Evolutionary conservation across 305 asterid genomes (phyloP).

Genomic region (Fraxinus latifolia): DNA sequence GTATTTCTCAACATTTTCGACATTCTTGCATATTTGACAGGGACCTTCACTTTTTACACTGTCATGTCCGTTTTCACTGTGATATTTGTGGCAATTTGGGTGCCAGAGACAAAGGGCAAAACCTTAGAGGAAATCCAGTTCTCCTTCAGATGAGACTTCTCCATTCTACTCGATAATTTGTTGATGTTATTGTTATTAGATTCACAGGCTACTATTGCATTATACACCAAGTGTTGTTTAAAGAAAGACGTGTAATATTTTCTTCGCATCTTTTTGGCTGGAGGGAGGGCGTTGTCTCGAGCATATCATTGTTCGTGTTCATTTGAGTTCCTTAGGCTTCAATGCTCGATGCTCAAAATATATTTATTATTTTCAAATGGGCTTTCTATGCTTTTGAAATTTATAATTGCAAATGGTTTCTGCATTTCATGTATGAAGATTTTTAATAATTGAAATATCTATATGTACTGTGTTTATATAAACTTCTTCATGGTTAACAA

Average conservation of each 20-base stretch:
- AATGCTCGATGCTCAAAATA: not conserved
- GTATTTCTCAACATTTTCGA: not conserved
- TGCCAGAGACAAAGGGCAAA: conserved; percentile 91
- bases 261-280: not conserved
- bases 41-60: conserved; percentile 64
- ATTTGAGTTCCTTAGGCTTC: not conserved
- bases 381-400: not conserved
- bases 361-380: not conserved
- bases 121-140: conserved; percentile 75
- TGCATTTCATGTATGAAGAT: not conserved
- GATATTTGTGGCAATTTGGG: conserved; percentile 57
- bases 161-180: not conserved
- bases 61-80: conserved; percentile 40
- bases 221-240: not conserved
- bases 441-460: not conserved
- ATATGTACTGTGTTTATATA: not conserved
- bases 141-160: conserved; percentile 57
- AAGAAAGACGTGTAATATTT: not conserved
- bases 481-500: not conserved
- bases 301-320: not conserved
- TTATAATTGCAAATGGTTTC: not conserved
- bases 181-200: conserved; percentile 14
- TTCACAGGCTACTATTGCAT: conserved; percentile 7
- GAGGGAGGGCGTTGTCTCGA: not conserved
- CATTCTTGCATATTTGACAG: conserved; percentile 34